phyloP scores from a whole-genome alignment of 1,284 basidiomycete genomes.

The Heterobasidion irregulare region DNA sequence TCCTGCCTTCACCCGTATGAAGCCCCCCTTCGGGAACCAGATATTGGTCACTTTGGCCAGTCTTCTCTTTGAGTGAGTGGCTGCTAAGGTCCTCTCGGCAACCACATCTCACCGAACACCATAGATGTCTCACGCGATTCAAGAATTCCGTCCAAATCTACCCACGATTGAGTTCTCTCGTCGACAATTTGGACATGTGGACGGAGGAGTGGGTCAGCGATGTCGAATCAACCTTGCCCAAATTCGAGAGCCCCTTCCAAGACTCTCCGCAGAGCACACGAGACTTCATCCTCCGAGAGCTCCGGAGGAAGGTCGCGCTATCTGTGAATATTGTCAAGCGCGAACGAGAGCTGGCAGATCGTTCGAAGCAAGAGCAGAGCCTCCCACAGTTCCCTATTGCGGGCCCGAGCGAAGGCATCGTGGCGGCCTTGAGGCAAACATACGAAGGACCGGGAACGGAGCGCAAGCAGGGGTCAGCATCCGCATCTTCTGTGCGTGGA shows the following conservation, averaged over 20 bases:
- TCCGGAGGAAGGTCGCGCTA: constrained; percentile 31
- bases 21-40: constrained; percentile 21
- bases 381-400: background rate
- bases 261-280: constrained; percentile 17
- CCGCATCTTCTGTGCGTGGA: constrained; percentile 43
- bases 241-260: constrained; percentile 26
- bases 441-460: constrained; percentile 26
- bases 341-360: background rate
- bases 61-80: constrained; percentile 44
- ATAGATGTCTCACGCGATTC: constrained; percentile 51
- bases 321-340: constrained; percentile 17
- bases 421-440: constrained; percentile 21
- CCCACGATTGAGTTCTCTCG: constrained; percentile 31
- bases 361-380: background rate
- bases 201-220: constrained; percentile 37
- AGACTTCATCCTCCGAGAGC: constrained; percentile 27
- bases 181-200: constrained; percentile 34
- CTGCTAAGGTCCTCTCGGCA: background rate
- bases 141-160: constrained; percentile 43
- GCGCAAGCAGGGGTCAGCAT: background rate
- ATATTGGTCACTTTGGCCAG: constrained; percentile 40
- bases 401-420: constrained; percentile 10
- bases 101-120: too few species aligned
- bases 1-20: constrained; percentile 25
- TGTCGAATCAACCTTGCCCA: constrained; percentile 25